A percentile compares a stretch with the other conserved stretches of the same genome.
Evolutionary conservation across 176 grass and related monocot species (phyloP).

Genomic region (Musa beccarii): DNA sequence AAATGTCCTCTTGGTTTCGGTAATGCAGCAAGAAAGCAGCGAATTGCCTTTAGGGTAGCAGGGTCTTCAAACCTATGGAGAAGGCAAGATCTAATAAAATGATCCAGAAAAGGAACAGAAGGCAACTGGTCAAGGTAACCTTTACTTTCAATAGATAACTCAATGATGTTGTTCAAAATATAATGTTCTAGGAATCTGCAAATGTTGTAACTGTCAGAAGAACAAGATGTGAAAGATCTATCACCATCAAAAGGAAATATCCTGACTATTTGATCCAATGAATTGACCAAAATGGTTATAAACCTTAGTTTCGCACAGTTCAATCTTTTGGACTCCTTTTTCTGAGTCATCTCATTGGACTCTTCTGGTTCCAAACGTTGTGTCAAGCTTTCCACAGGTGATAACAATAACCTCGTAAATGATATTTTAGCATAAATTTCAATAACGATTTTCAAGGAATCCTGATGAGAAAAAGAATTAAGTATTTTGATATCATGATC

Average conservation of each 20-base stretch:
- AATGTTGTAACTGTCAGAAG: slow-evolving; percentile 15
- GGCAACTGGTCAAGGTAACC: slow-evolving; percentile 39
- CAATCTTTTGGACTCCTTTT: slow-evolving; percentile 54
- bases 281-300: slow-evolving; percentile 52
- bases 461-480: slow-evolving; percentile 32
- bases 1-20: slow-evolving; percentile 43
- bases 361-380: slow-evolving; percentile 2
- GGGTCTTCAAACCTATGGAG: slow-evolving; percentile 80
- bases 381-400: slow-evolving; percentile 32
- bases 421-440: slow-evolving; percentile 68
- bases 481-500: slow-evolving; percentile 38
- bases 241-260: slow-evolving; percentile 34
- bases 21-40: slow-evolving; percentile 64
- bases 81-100: slow-evolving; percentile 79
- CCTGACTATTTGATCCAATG: slow-evolving; percentile 49
- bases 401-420: slow-evolving; percentile 64
- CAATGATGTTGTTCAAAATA: slow-evolving; percentile 72
- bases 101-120: slow-evolving; percentile 60
- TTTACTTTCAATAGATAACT: slow-evolving; percentile 52
- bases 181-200: slow-evolving; percentile 55
- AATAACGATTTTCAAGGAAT: slow-evolving; percentile 46
- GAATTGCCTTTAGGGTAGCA: slow-evolving; percentile 66
- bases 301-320: slow-evolving; percentile 60
- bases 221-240: not conserved
- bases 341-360: slow-evolving; percentile 26